Percentiles rank a stretch among this genome's conserved stretches.
Conservation (phyloP, 208 protist genomes). For the Leishmania gerbilli region DNA sequence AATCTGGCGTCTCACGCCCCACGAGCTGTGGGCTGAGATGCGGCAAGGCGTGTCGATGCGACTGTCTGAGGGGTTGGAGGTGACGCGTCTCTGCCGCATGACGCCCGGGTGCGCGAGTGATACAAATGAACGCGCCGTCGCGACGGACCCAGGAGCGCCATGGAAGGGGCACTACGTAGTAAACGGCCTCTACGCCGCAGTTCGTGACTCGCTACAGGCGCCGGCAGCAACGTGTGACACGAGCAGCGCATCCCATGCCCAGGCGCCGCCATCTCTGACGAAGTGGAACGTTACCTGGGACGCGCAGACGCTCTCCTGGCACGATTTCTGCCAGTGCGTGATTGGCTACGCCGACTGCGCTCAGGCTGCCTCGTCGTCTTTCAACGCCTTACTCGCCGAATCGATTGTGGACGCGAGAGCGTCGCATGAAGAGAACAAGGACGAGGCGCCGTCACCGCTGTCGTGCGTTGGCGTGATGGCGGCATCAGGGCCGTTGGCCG, state of each 20-base stretch:
- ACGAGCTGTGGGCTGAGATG: slow-evolving; percentile 18
- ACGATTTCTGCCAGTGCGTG: slow-evolving; percentile 42
- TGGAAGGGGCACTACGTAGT: slow-evolving; percentile 32
- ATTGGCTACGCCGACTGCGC: slow-evolving; percentile 61
- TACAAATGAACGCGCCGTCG: background rate
- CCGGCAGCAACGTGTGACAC: background rate
- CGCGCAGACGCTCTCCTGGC: slow-evolving; percentile 48
- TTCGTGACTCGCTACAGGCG: slow-evolving; percentile 9
- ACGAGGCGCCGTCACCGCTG: slow-evolving; percentile 12
- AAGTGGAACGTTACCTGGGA: slow-evolving; percentile 49
- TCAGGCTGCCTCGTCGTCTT: slow-evolving; percentile 29
- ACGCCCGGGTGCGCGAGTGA: background rate
- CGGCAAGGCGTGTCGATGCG: slow-evolving; percentile 26
- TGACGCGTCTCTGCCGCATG: slow-evolving; percentile 10
- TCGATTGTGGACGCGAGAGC: background rate
- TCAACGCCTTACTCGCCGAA: slow-evolving; percentile 48
- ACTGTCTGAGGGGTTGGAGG: slow-evolving; percentile 18
- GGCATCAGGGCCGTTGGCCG: slow-evolving; percentile 24
- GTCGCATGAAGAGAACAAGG: background rate
- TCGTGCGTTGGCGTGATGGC: slow-evolving; percentile 21
- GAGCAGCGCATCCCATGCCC: background rate
- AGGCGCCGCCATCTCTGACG: background rate
- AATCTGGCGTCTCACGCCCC: slow-evolving; percentile 17
- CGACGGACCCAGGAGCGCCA: background rate
- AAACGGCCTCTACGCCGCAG: slow-evolving; percentile 26